Base-by-base conservation (phyloP, 305 asterid genomes). In the Fraxinus ornus region DNA sequence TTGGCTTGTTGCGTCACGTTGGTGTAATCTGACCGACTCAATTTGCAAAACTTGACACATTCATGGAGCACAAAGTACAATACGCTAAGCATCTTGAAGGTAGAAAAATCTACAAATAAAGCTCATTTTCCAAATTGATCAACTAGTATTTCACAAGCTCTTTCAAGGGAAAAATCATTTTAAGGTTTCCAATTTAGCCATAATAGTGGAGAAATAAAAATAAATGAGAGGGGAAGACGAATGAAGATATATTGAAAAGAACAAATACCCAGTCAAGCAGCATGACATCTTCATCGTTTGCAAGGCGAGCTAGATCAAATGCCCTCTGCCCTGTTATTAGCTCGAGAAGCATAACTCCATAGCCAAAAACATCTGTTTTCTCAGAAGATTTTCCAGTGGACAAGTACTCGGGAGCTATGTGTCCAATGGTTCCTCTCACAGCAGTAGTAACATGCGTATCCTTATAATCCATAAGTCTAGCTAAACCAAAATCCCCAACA, bases 221-320 rank as follows among this genome's bases (percentile, higher is more conserved):
- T 17, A n/a, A 55, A 5, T 5, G 64, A 55, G 64, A 7, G 64
- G 62, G 62, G 22, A 52, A 52, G 62, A 52, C 13, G 7, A 60
- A 26, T 7, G 2, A 28, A 49, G 5, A 44, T 22, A 77, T 12
- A 8, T 10, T 7, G 44, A 17, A 64, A 77, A 33, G 75, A 32
- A 32, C 7, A 17, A 70, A 21, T 88, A 91, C 94, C 94, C 94
- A 91, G 68, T 91, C 94, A 1, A 91, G 91, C 83, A 91, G 80
- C 94, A 91, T 89, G 89, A 91, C 94, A 78, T 91, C 94, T 3
- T 91, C 94, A 30, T 91, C 94, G 78, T 91, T 91, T 7, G 94
- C 94, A 76, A 91, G 93, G 24, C 94, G 94, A 52, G 93, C 94
- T 30, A 91, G 91, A 82, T 91, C 94, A 17, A 91, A 91, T 0